Evolutionary conservation across 1,139 yeast species (phyloP), one percentile per base, ranked within the genome.

Genomic region (Yamadazyma sp.): DNA sequence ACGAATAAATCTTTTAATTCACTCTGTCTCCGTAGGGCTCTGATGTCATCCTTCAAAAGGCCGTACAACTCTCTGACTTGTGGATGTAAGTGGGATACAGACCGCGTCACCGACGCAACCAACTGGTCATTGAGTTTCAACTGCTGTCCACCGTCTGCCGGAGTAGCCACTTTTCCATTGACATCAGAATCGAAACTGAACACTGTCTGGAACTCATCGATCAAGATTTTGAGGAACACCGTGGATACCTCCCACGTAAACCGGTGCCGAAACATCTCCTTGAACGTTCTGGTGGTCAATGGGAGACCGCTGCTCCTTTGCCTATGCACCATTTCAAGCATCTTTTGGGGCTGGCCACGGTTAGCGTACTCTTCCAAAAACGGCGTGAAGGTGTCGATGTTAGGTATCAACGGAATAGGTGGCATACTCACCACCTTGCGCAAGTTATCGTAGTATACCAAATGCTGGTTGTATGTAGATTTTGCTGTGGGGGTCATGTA

Each of bases 341-440:
- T 17, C 6, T 29, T 29, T n/a, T n/a, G 10, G 16, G 6, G 10
- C 11, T 29, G 11, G 5, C 14, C 14, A 9, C 30, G 33, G 1
- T 33, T 23, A 15, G 52, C 48, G 33, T 56, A 54, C 12, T 49
- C 39, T 17, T 46, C 34, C 5, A 61, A 32, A 18, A 63, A 50
- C 4, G 54, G 52, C n/a, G 54, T 42, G 40, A 64, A 65, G 1
- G 71, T 61, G 5, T 46, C 47, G 32, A 61, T 59, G 12, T 57
- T 59, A 0, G 70, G 66, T 2, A 49, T 41, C 3, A 62, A 33
- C 22, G 41, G 36, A 25, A 49, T 51, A 10, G 44, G 43, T 5
- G 34, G 40, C 36, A 50, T 20, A 2, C 16, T 28, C 0, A 58
- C 46, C 14, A 79, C 71, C 22, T 66, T 60, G 14, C 40, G 42